A percentile compares a stretch with the other conserved stretches of the same genome.
Evolutionary conservation across 495 filamentous ascomycete genomes (phyloP).

Genomic region (Neurospora tetrasperma): DNA sequence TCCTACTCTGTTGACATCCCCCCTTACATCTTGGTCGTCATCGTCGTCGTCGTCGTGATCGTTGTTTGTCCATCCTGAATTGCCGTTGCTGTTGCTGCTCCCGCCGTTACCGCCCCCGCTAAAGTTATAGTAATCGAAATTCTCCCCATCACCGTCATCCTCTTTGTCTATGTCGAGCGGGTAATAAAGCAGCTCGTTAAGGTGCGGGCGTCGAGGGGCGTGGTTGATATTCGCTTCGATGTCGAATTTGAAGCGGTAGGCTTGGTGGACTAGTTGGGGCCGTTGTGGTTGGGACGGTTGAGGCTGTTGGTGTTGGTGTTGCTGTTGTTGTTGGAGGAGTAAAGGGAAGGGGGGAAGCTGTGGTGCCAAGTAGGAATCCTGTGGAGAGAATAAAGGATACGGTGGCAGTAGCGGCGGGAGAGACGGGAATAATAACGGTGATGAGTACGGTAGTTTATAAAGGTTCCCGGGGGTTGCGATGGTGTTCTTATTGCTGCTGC

Average conservation of each 20-base stretch:
- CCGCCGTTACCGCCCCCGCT: neutral
- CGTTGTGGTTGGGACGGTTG: neutral
- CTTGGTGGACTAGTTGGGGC: slow-evolving; percentile 30
- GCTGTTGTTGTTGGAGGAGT: slow-evolving; percentile 5
- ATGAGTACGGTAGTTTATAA: neutral
- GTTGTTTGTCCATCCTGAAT: neutral
- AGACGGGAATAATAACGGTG: neutral
- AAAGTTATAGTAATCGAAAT: neutral
- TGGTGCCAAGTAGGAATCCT: neutral
- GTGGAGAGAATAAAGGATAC: neutral
- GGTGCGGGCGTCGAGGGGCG: slow-evolving; percentile 31
- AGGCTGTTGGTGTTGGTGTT: slow-evolving; percentile 5
- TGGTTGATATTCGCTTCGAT: slow-evolving; percentile 40
- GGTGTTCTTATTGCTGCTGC: neutral
- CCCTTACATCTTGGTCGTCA: neutral
- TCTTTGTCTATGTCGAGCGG: slow-evolving; percentile 27
- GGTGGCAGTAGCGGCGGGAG: neutral
- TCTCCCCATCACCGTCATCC: slow-evolving; percentile 17
- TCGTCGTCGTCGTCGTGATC: neutral
- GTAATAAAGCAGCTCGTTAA: slow-evolving; percentile 34
- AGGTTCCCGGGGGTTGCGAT: neutral
- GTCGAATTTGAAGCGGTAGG: slow-evolving; percentile 41
- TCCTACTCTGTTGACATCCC: neutral
- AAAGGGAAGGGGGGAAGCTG: neutral
- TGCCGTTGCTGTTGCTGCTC: neutral